These are phyloP conservation scores for Colletotrichum brevisporum DNA, from an alignment of 2,329 filamentous ascomycete genomes.

Conservation along the genomic window DNA sequence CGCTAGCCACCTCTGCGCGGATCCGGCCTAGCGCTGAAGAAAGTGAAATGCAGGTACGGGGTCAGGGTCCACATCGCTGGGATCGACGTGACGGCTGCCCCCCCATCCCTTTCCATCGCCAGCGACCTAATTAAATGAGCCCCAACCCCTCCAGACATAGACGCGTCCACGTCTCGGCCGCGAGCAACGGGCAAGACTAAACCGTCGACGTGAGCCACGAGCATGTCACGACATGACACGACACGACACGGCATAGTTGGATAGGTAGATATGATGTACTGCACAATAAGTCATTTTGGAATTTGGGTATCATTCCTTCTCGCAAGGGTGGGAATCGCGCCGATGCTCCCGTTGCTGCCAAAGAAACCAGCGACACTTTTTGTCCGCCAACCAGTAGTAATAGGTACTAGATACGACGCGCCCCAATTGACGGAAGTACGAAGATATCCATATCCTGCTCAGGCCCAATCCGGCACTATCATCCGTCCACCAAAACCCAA, in stretches of 20 bases:
- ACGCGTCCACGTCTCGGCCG: slow-evolving; percentile 1
- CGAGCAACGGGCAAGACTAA: not conserved
- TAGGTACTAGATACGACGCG: not conserved
- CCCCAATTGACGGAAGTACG: too few relatives aligned
- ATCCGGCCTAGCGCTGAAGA: slow-evolving; percentile 39
- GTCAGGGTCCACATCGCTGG: slow-evolving; percentile 36
- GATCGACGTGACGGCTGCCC: slow-evolving; percentile 33
- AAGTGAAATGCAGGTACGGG: slow-evolving; percentile 36
- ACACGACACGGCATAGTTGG: too few relatives aligned
- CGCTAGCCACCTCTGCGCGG: slow-evolving; percentile 24
- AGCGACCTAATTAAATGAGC: slow-evolving; percentile 2
- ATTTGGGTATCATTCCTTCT: slow-evolving; percentile 41
- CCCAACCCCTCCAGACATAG: slow-evolving; percentile 7
- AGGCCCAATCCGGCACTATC: too few relatives aligned
- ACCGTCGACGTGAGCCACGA: not conserved
- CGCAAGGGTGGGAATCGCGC: slow-evolving; percentile 30
- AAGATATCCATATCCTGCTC: too few relatives aligned
- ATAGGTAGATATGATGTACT: too few relatives aligned
- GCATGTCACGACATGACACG: too few relatives aligned
- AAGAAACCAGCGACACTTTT: slow-evolving; percentile 18
- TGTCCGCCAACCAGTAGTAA: not conserved
- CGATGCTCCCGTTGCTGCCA: slow-evolving; percentile 20
- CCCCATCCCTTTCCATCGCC: not conserved
- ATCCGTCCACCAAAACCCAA: too few relatives aligned
- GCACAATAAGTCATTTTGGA: slow-evolving; percentile 2